A percentile compares a stretch with the other conserved stretches of the same genome.
phyloP scores from a whole-genome alignment of 176 grass and related monocot species.

The Chloris gayana region DNA sequence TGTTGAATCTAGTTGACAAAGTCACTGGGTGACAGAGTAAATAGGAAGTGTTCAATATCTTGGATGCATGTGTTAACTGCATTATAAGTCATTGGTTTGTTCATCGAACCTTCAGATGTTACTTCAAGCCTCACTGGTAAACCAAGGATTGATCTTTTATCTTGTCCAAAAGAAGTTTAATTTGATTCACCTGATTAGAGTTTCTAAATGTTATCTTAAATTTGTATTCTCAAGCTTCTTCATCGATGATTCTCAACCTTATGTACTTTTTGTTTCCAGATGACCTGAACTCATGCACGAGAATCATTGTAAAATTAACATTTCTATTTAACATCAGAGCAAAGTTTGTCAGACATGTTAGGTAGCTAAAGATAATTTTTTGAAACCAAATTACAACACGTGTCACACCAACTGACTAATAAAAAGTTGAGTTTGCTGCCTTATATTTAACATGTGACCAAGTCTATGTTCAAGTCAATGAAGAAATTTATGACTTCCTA shows the following conservation, averaged over 20 bases:
- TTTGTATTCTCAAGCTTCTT: constrained; percentile 7
- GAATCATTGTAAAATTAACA: no score
- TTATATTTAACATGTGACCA: background rate
- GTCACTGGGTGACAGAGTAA: background rate
- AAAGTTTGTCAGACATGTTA: no score
- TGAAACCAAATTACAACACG: background rate
- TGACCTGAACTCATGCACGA: no score
- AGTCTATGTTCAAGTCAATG: constrained; percentile 2
- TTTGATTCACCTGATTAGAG: background rate
- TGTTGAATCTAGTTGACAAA: constrained; percentile 20
- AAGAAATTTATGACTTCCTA: background rate
- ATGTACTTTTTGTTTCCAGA: no score
- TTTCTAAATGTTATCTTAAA: background rate
- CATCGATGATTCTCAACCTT: background rate
- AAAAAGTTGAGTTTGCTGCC: background rate
- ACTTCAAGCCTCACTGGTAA: constrained; percentile 15
- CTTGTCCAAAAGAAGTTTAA: background rate
- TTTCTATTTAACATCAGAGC: constrained; percentile 3
- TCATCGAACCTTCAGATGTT: background rate
- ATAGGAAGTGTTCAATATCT: background rate
- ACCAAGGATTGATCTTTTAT: background rate
- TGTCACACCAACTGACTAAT: background rate
- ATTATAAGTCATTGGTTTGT: background rate
- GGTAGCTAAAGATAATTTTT: background rate
- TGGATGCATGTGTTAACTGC: background rate